phyloP scores from a whole-genome alignment of 2,329 filamentous ascomycete species.

The Plenodomus tracheiphilus region DNA sequence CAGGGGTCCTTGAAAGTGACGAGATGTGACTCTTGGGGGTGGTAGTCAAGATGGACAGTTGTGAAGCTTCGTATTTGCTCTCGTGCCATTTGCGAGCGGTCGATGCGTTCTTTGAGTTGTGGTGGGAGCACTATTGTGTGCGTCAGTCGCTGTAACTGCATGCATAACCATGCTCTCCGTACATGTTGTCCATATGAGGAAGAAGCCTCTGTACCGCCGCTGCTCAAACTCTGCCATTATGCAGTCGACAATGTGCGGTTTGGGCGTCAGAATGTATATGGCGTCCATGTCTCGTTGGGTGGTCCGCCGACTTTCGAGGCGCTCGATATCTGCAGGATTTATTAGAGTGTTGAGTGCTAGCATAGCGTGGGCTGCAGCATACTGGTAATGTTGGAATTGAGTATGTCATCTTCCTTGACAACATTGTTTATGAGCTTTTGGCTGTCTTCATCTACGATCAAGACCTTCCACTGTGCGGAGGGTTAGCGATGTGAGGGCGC shows the following conservation, averaged over 20 bases:
- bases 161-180: conserved; percentile 9
- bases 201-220: conserved; percentile 76
- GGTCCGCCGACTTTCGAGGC: conserved; percentile 83
- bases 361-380: conserved; percentile 41
- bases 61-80: conserved; percentile 79
- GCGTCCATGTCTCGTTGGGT: conserved; percentile 90
- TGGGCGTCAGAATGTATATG: conserved; percentile 86
- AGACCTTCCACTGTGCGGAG: conserved; percentile 82
- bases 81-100: conserved; percentile 68
- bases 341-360: conserved; percentile 17
- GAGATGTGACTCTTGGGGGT: conserved; percentile 86
- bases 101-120: conserved; percentile 71
- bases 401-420: conserved; percentile 92
- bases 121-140: conserved; percentile 64
- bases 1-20: conserved; percentile 92
- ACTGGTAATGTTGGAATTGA: conserved; percentile 97
- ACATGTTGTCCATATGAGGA: conserved; percentile 82
- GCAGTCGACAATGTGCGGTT: conserved; percentile 88
- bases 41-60: conserved; percentile 85
- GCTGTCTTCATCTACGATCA: conserved; percentile 83
- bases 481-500: conserved; percentile 29
- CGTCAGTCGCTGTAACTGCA: background rate
- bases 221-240: conserved; percentile 90
- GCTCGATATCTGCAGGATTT: conserved; percentile 78
- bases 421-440: conserved; percentile 88